Evolutionary conservation across 345 rosid species (phyloP), one percentile per base, ranked within the genome.

Genomic region (Syzygium grande): DNA sequence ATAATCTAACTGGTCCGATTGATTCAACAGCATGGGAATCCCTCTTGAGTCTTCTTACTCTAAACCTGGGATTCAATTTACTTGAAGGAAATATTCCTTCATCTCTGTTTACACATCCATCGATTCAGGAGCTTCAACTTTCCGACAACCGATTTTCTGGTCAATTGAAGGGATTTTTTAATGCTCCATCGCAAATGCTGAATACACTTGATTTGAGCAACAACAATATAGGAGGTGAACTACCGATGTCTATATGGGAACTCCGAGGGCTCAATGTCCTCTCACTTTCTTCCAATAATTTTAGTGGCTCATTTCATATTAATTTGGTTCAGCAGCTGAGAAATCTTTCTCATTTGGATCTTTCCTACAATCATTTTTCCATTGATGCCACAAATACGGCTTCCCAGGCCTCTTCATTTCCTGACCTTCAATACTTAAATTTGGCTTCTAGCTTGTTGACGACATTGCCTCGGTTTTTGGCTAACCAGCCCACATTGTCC

Each of bases 401-500:
- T n/a, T 11, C 19, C 51, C 51, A 51, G 51, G 11, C 53, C 25
- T 88, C 85, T 12, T 56, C 61, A 88, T 38, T n/a, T 86, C 92
- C 34, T 84, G 52, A 27, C 1, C 94, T 7, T 58, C n/a, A 53
- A 88, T 3, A 87, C 41, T 15, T 95, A 22, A 90, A 27, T 54
- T 84, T 95, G 90, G 94, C 93, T 58, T 90, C 94, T 1, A 92
- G 97, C 90, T 90, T 89, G 16, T 85, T 95, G 38, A 83, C 22
- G 4, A 6, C 13, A 25, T 86, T 90, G 51, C 95, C 97, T 3
- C 86, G 86, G 11, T 87, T 89, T 52, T 65, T 95, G 52, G 86
- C 84, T 14, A 89, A 87, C 79, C 93, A 91, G 56, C 19, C 87
- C 41, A 84, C 1, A 6, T 29, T 95, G 9, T 0, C 0, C 10